Conservation (phyloP, 2,329 filamentous ascomycete genomes). For the Aspergillus chevalieri region DNA sequence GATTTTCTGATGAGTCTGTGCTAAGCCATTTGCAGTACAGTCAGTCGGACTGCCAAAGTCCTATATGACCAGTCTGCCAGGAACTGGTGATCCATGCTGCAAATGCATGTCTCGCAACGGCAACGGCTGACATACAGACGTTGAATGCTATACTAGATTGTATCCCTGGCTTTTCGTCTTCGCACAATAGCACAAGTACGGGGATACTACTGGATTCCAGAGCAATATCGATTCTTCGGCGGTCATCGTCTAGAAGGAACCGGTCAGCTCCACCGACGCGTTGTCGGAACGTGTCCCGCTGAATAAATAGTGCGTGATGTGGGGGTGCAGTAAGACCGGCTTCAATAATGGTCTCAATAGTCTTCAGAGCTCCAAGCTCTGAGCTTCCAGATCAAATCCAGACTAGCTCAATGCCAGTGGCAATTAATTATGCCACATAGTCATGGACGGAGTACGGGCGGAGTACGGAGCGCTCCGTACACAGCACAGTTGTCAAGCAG, state of each 20-base stretch:
- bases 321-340: background rate
- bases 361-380: background rate
- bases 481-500: background rate
- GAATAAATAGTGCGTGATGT: background rate
- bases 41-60: background rate
- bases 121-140: background rate
- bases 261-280: background rate
- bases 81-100: conserved; percentile 1
- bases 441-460: too few relatives aligned
- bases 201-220: background rate
- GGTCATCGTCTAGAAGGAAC: background rate
- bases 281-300: background rate
- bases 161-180: background rate
- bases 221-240: background rate
- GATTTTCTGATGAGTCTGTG: too few relatives aligned
- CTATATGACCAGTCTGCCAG: background rate
- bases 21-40: background rate
- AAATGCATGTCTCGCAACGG: background rate
- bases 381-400: background rate
- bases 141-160: background rate
- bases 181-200: background rate
- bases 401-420: background rate
- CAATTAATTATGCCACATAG: too few relatives aligned
- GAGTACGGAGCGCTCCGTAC: too few relatives aligned
- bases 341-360: background rate